Evolutionary conservation across 164 flowering plant genomes (phyloP), one percentile per base, ranked within the genome.

Genomic region (Echeveria elegans): DNA sequence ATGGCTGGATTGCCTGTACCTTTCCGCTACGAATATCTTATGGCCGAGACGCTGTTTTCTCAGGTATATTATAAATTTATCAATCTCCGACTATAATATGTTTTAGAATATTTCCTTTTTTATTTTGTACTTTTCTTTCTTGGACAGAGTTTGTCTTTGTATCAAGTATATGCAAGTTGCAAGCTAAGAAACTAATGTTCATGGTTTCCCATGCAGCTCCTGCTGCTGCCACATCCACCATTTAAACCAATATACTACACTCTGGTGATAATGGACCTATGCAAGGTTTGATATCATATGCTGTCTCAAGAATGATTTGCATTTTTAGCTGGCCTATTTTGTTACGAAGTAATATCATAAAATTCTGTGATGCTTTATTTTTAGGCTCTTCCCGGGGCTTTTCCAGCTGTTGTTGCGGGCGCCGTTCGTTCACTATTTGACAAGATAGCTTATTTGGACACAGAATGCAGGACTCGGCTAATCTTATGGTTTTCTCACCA

Each of bases 321-420:
- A 24, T 53, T 5, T 10, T 31, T 58, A 24, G 38, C 29, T 71
- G 40, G 5, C 14, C 69, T 37, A 19, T 19, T 16, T 0, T 24
- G 5, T 62, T 18, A 19, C 14, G 28, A 43, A 23, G 4, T 2
- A 3, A 63, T 2, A 31, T 6, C 65, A 62, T 36, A 2, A 11
- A 19, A 63, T 63, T 67, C 40, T 23, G 19, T 47, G 58, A 8
- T 11, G 32, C 47, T 64, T 65, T 23, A 53, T 64, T 34, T 41
- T 48, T 79, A 94, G 99, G 96, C 99, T 78, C 97, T 95, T 80
- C 99, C 99, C 68, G 99, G 99, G 61, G 99, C 99, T 38, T 95
- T 95, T 73, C 99, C 99, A 63, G 86, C 88, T 69, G 99, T 95
- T 68, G 85, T 92, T 58, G 97, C 97, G 68, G 97, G 92, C 67